These are phyloP conservation scores for Colletotrichum chlorophyti DNA, from an alignment of 2,329 filamentous ascomycete species.

Conservation along the genomic window DNA sequence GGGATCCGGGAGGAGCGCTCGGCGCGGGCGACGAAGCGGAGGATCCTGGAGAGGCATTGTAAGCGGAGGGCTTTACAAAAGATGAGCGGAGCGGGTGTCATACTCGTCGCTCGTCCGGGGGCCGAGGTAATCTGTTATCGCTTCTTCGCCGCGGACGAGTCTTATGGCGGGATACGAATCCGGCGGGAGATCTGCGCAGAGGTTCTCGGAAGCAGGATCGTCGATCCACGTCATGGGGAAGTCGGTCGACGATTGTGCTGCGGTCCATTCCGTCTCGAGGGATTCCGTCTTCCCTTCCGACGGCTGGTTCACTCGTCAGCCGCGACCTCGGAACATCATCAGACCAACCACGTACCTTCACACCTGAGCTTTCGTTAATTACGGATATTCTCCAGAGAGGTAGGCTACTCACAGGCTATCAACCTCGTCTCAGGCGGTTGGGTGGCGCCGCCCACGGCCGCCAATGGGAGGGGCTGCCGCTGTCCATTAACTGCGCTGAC, in stretches of 20 bases:
- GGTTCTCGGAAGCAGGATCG: not conserved
- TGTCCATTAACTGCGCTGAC: not conserved
- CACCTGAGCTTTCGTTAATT: too few relatives aligned
- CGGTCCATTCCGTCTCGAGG: constrained; percentile 6
- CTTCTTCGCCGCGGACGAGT: not conserved
- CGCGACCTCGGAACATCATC: too few relatives aligned
- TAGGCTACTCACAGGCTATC: constrained; percentile 22
- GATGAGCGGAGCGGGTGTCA: too few relatives aligned
- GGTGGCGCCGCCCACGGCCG: too few relatives aligned
- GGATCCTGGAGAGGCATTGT: constrained; percentile 30
- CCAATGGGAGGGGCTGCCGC: not conserved
- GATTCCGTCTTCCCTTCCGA: not conserved
- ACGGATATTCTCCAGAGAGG: too few relatives aligned
- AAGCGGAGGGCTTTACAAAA: not conserved
- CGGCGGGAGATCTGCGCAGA: not conserved
- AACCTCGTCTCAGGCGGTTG: constrained; percentile 3
- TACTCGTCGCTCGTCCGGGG: constrained; percentile 14
- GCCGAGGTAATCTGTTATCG: not conserved
- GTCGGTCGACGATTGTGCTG: not conserved
- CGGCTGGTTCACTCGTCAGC: not conserved
- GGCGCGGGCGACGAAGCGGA: constrained; percentile 34
- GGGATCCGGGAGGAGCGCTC: constrained; percentile 34
- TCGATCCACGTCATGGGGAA: constrained; percentile 7
- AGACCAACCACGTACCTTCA: not conserved
- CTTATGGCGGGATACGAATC: constrained; percentile 6